A percentile compares a stretch with the other conserved stretches of the same genome.
Evolutionary conservation across 2,329 filamentous ascomycete species (phyloP).

Genomic region (Aspergillus hiratsukae): DNA sequence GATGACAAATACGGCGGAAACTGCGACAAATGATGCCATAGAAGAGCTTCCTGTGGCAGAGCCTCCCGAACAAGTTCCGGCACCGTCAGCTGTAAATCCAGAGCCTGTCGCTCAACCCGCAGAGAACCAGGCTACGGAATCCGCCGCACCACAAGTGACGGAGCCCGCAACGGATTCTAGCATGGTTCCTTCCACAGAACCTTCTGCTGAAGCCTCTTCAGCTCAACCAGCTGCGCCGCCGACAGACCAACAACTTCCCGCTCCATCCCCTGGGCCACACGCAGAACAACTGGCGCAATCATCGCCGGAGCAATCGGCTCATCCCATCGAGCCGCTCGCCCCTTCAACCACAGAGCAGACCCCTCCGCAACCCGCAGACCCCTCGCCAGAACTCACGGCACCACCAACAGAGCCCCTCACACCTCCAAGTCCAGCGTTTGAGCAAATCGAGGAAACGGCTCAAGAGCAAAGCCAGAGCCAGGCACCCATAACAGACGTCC

Average conservation of each 20-base stretch:
- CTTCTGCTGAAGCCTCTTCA: background rate
- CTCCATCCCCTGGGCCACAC: background rate
- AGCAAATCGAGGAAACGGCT: background rate
- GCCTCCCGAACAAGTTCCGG: background rate
- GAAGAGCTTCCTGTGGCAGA: background rate
- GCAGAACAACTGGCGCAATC: background rate
- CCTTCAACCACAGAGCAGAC: background rate
- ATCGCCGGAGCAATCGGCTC: background rate
- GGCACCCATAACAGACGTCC: background rate
- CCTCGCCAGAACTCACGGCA: background rate
- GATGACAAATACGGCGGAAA: background rate
- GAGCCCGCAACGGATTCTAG: background rate
- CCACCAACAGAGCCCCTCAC: constrained; percentile 1
- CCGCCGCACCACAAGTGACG: background rate
- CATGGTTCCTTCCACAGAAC: background rate
- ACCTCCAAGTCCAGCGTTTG: background rate
- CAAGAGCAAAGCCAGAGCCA: background rate
- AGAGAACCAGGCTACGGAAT: background rate
- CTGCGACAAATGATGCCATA: background rate
- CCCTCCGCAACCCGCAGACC: background rate
- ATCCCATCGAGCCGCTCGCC: background rate
- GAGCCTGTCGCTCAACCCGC: background rate
- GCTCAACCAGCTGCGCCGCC: background rate
- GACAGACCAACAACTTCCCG: background rate
- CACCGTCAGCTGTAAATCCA: background rate